Evolutionary conservation across 1,284 basidiomycete species (phyloP).

Genomic region (Pseudozyma flocculosa): DNA sequence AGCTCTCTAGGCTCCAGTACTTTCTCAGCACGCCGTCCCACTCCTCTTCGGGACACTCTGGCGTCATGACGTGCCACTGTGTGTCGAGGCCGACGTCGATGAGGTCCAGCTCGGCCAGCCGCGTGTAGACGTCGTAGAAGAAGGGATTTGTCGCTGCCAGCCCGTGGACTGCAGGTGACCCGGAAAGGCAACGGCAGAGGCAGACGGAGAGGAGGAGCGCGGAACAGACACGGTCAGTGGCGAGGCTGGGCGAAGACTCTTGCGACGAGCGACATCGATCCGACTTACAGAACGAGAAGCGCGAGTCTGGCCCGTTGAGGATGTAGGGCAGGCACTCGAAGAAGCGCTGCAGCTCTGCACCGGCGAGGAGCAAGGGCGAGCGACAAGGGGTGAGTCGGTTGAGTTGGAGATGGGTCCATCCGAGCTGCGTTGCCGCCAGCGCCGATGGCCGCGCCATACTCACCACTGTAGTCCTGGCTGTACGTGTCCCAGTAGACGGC

Average conservation of each 20-base stretch:
- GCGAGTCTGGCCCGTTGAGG: slow-evolving; percentile 72
- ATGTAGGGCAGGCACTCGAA: slow-evolving; percentile 81
- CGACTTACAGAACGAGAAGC: slow-evolving; percentile 72
- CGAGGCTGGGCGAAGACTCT: too few species aligned
- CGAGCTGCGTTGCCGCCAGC: too few species aligned
- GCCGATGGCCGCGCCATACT: too few species aligned
- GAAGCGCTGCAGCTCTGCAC: slow-evolving; percentile 71
- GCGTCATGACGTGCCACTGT: slow-evolving; percentile 70
- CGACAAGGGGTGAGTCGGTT: too few species aligned
- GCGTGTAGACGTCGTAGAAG: slow-evolving; percentile 83
- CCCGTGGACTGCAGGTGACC: slow-evolving; percentile 68
- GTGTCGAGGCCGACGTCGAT: slow-evolving; percentile 74
- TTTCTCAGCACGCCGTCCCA: slow-evolving; percentile 50
- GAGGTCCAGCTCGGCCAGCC: slow-evolving; percentile 81
- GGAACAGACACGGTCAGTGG: too few species aligned
- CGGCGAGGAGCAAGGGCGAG: too few species aligned
- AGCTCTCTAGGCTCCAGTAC: slow-evolving; percentile 48
- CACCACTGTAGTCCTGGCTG: slow-evolving; percentile 78
- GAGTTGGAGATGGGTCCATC: too few species aligned
- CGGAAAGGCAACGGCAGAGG: neutral
- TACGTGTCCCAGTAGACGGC: slow-evolving; percentile 94
- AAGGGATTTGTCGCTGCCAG: slow-evolving; percentile 84
- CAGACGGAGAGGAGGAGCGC: neutral
- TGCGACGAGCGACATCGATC: too few species aligned
- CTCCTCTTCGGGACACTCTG: slow-evolving; percentile 35